Evolutionary conservation across 495 filamentous ascomycete genomes (phyloP).

Genomic region (Pyronema omphalodes): DNA sequence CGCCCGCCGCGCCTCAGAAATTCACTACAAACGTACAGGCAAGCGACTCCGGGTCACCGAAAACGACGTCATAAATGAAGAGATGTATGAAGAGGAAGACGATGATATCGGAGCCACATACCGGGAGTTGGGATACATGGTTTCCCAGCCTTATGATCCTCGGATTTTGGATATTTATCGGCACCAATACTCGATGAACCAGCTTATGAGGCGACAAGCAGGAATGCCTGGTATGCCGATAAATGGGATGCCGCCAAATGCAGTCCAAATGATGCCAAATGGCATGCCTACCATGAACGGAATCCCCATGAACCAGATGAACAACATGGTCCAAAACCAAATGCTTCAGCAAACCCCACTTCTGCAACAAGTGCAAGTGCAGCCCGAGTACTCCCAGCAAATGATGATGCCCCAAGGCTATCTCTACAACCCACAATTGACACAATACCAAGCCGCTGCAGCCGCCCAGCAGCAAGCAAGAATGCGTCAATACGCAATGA

Average conservation of each 20-base stretch:
- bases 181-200: slow-evolving; percentile 36
- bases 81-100: slow-evolving; percentile 96
- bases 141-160: slow-evolving; percentile 36
- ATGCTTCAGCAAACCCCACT: too few relatives aligned
- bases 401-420: too few relatives aligned
- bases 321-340: too few relatives aligned
- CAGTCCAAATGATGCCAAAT: background rate
- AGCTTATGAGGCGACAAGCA: slow-evolving; percentile 31
- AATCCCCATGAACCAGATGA: too few relatives aligned
- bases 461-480: too few relatives aligned
- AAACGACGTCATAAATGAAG: slow-evolving; percentile 76
- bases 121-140: slow-evolving; percentile 35
- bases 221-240: slow-evolving; percentile 25
- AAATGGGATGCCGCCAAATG: slow-evolving; percentile 9
- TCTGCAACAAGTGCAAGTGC: too few relatives aligned
- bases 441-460: too few relatives aligned
- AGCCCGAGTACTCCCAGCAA: too few relatives aligned
- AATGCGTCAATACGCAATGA: too few relatives aligned
- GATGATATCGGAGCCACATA: slow-evolving; percentile 40
- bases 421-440: too few relatives aligned
- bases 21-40: slow-evolving; percentile 80
- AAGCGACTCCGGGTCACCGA: slow-evolving; percentile 66
- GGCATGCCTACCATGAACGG: background rate
- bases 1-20: slow-evolving; percentile 66
- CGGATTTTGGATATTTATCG: slow-evolving; percentile 35